These are phyloP conservation scores for Mesembryanthemum crystallinum DNA, from an alignment of 148 eudicot species.

Conservation along the genomic window DNA sequence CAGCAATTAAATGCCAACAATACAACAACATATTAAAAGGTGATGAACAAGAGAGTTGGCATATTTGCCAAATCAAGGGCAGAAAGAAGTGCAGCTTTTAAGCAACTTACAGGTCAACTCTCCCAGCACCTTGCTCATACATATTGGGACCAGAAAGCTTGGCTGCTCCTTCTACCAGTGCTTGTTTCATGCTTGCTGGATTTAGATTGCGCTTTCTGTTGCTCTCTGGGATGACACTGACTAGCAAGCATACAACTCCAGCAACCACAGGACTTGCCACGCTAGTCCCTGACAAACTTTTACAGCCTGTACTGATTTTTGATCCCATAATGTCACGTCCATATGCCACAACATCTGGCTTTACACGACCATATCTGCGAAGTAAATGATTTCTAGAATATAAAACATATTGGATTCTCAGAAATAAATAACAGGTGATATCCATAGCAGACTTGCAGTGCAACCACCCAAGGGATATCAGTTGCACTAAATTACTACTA, in stretches of 20 bases:
- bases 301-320: constrained; percentile 96
- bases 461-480: background rate
- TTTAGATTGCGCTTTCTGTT: constrained; percentile 66
- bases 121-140: constrained; percentile 99
- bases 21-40: background rate
- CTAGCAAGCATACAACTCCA: constrained; percentile 95
- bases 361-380: constrained; percentile 92
- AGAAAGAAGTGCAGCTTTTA: background rate
- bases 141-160: constrained; percentile 94
- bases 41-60: background rate
- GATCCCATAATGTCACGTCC: constrained; percentile 98
- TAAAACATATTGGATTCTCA: background rate
- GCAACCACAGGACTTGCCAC: constrained; percentile 99
- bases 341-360: constrained; percentile 98
- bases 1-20: constrained; percentile 9
- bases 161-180: constrained; percentile 97
- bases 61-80: background rate
- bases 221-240: constrained; percentile 78
- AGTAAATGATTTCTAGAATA: constrained; percentile 1
- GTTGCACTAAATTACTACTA: background rate
- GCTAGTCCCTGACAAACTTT: constrained; percentile 93
- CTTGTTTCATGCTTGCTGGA: constrained; percentile 99
- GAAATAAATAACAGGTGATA: background rate
- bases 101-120: constrained; percentile 87
- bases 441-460: background rate